These are phyloP conservation scores for Schizothecium vesticola DNA, from an alignment of 495 filamentous ascomycete species.

Conservation along the genomic window DNA sequence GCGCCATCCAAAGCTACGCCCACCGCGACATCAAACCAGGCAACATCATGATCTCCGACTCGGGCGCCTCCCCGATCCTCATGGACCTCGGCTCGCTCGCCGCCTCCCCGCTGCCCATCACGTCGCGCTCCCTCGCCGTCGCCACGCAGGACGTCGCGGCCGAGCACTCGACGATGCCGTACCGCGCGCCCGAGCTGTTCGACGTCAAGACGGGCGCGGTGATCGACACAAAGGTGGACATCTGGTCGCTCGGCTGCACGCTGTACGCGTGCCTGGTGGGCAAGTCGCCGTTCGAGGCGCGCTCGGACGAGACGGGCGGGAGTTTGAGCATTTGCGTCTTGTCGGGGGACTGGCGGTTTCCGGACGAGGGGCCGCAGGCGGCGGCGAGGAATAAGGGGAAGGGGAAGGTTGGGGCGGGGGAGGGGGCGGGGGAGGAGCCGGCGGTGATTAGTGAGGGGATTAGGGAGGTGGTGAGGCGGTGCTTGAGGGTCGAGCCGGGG, in stretches of 20 bases:
- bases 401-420: slow-evolving; percentile 21
- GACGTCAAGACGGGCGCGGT: slow-evolving; percentile 91
- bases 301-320: slow-evolving; percentile 91
- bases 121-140: slow-evolving; percentile 82
- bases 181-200: slow-evolving; percentile 94
- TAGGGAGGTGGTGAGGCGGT: slow-evolving; percentile 79
- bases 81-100: slow-evolving; percentile 96
- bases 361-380: slow-evolving; percentile 64
- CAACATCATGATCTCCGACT: slow-evolving; percentile 94
- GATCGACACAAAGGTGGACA: slow-evolving; percentile 95
- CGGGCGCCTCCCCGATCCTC: slow-evolving; percentile 81
- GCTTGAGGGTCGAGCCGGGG: slow-evolving; percentile 83
- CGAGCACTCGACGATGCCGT: slow-evolving; percentile 97
- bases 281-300: slow-evolving; percentile 93
- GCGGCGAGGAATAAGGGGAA: slow-evolving; percentile 52
- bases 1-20: slow-evolving; percentile 75
- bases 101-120: slow-evolving; percentile 85
- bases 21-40: slow-evolving; percentile 98
- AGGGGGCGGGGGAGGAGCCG: slow-evolving; percentile 9
- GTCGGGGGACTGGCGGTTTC: slow-evolving; percentile 90
- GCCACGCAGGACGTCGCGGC: slow-evolving; percentile 90
- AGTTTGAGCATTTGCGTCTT: slow-evolving; percentile 86
- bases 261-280: slow-evolving; percentile 93
- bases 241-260: slow-evolving; percentile 96
- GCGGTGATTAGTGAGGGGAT: slow-evolving; percentile 63